Base-by-base conservation (phyloP, 768 basidiomycete genomes). In the Coprinopsis cinerea region DNA sequence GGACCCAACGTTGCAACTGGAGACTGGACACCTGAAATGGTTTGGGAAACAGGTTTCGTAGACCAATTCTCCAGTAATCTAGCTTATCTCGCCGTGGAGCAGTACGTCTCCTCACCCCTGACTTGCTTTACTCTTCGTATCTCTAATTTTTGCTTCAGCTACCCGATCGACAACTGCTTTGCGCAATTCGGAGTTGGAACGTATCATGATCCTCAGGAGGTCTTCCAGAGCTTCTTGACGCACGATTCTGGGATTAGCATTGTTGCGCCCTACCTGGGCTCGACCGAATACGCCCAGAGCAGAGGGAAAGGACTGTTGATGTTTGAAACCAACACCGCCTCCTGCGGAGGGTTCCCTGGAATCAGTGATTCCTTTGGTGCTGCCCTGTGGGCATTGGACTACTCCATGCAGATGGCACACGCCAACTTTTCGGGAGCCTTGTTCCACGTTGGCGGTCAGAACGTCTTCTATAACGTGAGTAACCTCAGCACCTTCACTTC, bases 271-370 rank as follows among this genome's bases (percentile, higher is more conserved):
- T 91, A 88, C 61, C 55, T 75, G 13, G 67, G 68, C 45, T 74
- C 78, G 0, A 69, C 77, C 1, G 53, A 54, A 47, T 68, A 74
- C 4, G 81, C 81, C 0, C 67, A 69, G 39, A 62, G 61, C 0
- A 59, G 62, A 0, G 60, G 64, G 0, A 76, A 75, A 57, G 77
- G 76, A 0, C 68, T 85, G 48, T 61, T 83, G 42, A 83, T 88
- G 81, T 76, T 85, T 52, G 85, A 88, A 59, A 84, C 81, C 3
- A 85, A 85, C 57, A 78, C 78, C 0, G 82, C 82, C 4, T 78
- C 77, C 37, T 85, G 83, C 66, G 83, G 81, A 62, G 83, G 85
- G 5, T 82, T 85, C 59, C 67, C 76, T 13, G 85, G 83, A 1
- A 65, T 85, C 17, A 77, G 73, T 24, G 78, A 85, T 56, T 72